Evolutionary conservation across 495 filamentous ascomycete genomes (phyloP).

Genomic region (Beverwykella pulmonaria): DNA sequence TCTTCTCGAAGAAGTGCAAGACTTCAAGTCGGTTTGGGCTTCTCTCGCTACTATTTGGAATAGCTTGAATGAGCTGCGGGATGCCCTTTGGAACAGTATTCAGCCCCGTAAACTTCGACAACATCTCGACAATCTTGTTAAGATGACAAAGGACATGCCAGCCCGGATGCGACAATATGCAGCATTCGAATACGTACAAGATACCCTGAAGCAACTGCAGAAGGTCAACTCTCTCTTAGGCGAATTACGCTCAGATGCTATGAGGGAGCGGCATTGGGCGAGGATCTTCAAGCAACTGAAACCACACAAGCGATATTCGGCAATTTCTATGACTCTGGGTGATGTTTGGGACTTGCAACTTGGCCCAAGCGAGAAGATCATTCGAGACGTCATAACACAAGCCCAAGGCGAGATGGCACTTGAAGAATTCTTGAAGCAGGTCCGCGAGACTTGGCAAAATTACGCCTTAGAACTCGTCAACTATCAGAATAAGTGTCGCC

Average conservation of each 20-base stretch:
- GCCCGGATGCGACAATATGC: constrained; percentile 98
- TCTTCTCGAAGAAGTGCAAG: constrained; percentile 93
- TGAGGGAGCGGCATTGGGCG: constrained; percentile 93
- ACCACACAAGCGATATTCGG: constrained; percentile 85
- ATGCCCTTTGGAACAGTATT: constrained; percentile 88
- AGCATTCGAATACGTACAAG: constrained; percentile 96
- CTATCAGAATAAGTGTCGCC: constrained; percentile 95
- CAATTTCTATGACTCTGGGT: constrained; percentile 89
- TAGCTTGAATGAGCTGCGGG: constrained; percentile 88
- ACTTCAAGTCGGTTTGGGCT: constrained; percentile 98
- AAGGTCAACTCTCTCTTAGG: constrained; percentile 86
- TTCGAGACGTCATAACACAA: constrained; percentile 90
- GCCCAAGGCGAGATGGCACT: constrained; percentile 98
- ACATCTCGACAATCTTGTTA: constrained; percentile 85
- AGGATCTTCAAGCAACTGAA: constrained; percentile 96
- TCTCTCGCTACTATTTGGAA: constrained; percentile 95
- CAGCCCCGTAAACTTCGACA: constrained; percentile 88
- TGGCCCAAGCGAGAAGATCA: constrained; percentile 77
- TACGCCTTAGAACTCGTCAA: constrained; percentile 92
- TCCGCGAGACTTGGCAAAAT: constrained; percentile 94
- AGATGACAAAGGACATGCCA: constrained; percentile 99
- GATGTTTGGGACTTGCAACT: constrained; percentile 98
- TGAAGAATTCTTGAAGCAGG: constrained; percentile 95
- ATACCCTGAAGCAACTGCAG: constrained; percentile 79
- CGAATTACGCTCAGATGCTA: constrained; percentile 95